Conservation (phyloP, 2,329 filamentous ascomycete species). For the Parastagonospora nodorum region DNA sequence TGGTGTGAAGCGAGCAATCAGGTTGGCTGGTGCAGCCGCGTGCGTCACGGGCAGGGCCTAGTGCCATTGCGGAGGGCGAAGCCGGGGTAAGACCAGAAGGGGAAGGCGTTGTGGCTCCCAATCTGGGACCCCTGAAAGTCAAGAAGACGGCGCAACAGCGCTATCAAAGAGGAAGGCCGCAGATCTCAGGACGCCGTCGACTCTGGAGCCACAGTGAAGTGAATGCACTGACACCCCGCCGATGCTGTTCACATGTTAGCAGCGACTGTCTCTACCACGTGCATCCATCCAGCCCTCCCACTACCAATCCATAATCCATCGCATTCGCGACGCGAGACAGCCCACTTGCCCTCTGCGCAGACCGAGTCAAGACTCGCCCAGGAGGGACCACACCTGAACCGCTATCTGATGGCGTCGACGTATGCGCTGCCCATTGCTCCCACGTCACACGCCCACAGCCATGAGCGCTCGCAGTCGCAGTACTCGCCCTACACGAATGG, state of each 20-base stretch:
- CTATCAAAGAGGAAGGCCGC: slow-evolving; percentile 5
- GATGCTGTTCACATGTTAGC: background rate
- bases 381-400: slow-evolving; percentile 20
- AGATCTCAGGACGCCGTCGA: background rate
- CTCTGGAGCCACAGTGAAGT: background rate
- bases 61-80: slow-evolving; percentile 15
- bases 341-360: slow-evolving; percentile 15
- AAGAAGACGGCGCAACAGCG: slow-evolving; percentile 8
- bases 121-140: slow-evolving; percentile 29
- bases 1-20: slow-evolving; percentile 19
- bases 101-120: slow-evolving; percentile 18
- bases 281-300: background rate
- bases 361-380: slow-evolving; percentile 23
- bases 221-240: slow-evolving; percentile 5
- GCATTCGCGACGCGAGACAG: slow-evolving; percentile 2
- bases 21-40: slow-evolving; percentile 12
- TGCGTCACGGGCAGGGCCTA: slow-evolving; percentile 17
- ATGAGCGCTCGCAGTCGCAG: slow-evolving; percentile 49
- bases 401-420: slow-evolving; percentile 49
- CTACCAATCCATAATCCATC: background rate
- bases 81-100: slow-evolving; percentile 19
- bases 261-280: background rate
- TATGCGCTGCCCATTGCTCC: slow-evolving; percentile 50
- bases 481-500: slow-evolving; percentile 30
- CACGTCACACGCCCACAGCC: slow-evolving; percentile 39